A percentile compares a stretch with the other conserved stretches of the same genome.
These are phyloP conservation scores for Immersiella caudata DNA, from an alignment of 495 filamentous ascomycete species.

Conservation along the genomic window DNA sequence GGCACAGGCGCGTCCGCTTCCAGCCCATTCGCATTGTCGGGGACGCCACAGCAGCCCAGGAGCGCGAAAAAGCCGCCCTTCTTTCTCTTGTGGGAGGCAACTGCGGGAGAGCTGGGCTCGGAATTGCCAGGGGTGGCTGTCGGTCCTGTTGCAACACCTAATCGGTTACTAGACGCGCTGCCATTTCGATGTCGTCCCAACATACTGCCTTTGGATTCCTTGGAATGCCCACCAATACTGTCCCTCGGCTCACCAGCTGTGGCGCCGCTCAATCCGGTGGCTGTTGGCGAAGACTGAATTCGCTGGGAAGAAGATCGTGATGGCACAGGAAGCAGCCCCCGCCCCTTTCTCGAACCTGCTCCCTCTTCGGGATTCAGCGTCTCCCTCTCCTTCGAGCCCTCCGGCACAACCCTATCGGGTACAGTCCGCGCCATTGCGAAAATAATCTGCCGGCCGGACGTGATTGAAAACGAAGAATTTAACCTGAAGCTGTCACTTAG, in stretches of 20 bases:
- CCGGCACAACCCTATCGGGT: conserved; percentile 38
- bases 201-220: conserved; percentile 71
- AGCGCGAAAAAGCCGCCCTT: conserved; percentile 73
- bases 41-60: conserved; percentile 77
- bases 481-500: not conserved
- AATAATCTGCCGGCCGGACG: conserved; percentile 7
- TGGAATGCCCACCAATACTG: conserved; percentile 61
- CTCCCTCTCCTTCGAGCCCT: conserved; percentile 53
- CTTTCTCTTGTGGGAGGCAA: conserved; percentile 55
- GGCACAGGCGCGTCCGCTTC: conserved; percentile 65
- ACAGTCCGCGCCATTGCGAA: conserved; percentile 42
- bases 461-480: not conserved
- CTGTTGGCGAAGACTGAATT: conserved; percentile 61
- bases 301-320: conserved; percentile 73
- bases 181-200: conserved; percentile 67
- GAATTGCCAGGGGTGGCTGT: conserved; percentile 49
- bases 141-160: conserved; percentile 50
- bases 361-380: conserved; percentile 46
- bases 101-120: conserved; percentile 51
- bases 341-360: conserved; percentile 56
- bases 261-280: conserved; percentile 66
- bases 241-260: conserved; percentile 63
- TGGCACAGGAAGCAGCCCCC: conserved; percentile 61
- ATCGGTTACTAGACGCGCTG: conserved; percentile 61
- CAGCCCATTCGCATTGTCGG: conserved; percentile 63